These are phyloP conservation scores for Lodderomyces elongisporus DNA, from an alignment of 1,139 yeast genomes.

Conservation along the genomic window DNA sequence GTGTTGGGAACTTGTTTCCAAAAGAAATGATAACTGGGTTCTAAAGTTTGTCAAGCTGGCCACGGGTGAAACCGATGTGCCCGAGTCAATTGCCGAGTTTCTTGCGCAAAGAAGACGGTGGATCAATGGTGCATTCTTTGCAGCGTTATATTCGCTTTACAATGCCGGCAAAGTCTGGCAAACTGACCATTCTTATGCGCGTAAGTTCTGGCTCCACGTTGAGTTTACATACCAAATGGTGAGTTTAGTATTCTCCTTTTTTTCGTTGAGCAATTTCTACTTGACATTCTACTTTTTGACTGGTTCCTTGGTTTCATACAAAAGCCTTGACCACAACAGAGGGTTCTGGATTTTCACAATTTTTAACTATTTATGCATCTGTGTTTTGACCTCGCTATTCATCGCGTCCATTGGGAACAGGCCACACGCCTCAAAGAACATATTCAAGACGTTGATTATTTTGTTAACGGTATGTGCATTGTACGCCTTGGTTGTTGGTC, in stretches of 20 bases:
- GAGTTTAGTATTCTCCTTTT: conserved; percentile 75
- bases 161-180: conserved; percentile 78
- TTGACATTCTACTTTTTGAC: conserved; percentile 89
- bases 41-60: conserved; percentile 89
- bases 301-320: conserved; percentile 61
- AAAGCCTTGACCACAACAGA: conserved; percentile 56
- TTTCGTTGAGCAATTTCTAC: conserved; percentile 85
- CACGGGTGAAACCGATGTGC: conserved; percentile 96
- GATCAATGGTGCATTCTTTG: conserved; percentile 97
- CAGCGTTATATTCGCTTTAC: conserved; percentile 82
- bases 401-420: conserved; percentile 92
- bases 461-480: conserved; percentile 72
- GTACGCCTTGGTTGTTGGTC: conserved; percentile 78
- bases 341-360: conserved; percentile 79
- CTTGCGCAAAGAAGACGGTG: conserved; percentile 95
- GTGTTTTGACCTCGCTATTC: conserved; percentile 78
- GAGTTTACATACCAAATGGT: conserved; percentile 82
- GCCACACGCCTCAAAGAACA: conserved; percentile 77
- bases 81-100: conserved; percentile 85
- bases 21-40: conserved; percentile 83
- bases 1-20: conserved; percentile 96
- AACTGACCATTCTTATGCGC: conserved; percentile 72
- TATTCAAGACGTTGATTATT: conserved; percentile 69
- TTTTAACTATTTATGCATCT: conserved; percentile 76
- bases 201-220: conserved; percentile 75